These are phyloP conservation scores for Suillus discolor DNA, from an alignment of 768 basidiomycete genomes.

Conservation along the genomic window DNA sequence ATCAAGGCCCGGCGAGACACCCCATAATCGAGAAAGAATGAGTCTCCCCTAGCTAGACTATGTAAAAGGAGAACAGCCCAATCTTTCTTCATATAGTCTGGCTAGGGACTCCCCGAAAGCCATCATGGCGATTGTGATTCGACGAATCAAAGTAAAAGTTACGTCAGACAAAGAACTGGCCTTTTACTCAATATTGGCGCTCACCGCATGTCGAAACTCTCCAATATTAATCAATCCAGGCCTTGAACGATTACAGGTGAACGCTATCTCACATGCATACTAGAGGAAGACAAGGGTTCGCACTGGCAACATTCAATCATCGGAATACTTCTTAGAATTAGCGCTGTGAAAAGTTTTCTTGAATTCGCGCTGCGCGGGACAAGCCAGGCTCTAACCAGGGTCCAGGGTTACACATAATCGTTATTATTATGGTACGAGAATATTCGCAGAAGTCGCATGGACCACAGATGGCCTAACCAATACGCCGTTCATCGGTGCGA, in stretches of 20 bases:
- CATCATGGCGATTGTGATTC: too few relatives aligned
- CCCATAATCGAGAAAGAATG: too few relatives aligned
- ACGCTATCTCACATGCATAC: not conserved
- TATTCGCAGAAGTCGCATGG: not conserved
- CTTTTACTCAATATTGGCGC: not conserved
- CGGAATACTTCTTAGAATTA: not conserved
- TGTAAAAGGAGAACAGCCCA: too few relatives aligned
- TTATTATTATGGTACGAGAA: not conserved
- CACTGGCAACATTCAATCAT: not conserved
- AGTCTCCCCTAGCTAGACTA: too few relatives aligned
- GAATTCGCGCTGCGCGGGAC: not conserved
- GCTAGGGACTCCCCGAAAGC: too few relatives aligned
- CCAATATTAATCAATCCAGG: not conserved
- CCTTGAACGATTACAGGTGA: not conserved
- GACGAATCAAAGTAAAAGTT: too few relatives aligned
- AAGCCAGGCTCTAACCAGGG: not conserved
- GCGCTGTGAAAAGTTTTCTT: not conserved
- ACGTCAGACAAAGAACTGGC: too few relatives aligned
- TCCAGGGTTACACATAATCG: not conserved
- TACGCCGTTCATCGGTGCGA: not conserved
- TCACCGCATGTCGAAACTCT: not conserved
- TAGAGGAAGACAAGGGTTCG: not conserved
- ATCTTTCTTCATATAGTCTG: too few relatives aligned
- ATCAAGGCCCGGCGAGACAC: too few relatives aligned
- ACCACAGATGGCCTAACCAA: not conserved